phyloP scores from a whole-genome alignment of 441 rosid genomes.

The Populus hybrid region DNA sequence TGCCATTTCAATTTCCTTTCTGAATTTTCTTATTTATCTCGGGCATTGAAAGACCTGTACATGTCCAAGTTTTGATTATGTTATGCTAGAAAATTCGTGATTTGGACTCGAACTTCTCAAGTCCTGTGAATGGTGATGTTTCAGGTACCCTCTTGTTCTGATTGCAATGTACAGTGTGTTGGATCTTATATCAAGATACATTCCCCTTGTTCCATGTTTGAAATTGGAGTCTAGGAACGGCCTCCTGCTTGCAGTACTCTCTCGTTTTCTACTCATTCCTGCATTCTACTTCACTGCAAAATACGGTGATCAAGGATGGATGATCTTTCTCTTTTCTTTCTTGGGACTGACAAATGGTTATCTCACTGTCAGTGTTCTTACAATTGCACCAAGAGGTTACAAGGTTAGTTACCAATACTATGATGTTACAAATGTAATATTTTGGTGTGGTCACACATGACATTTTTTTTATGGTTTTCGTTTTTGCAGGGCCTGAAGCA shows the following conservation, averaged over 20 bases:
- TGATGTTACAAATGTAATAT: no score
- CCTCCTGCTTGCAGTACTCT: constrained; percentile 37
- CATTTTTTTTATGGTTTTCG: neutral
- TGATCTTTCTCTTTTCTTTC: constrained; percentile 66
- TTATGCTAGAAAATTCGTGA: no score
- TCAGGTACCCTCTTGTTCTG: constrained; percentile 68
- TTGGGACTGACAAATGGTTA: constrained; percentile 78
- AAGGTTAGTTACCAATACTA: no score
- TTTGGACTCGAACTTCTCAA: neutral
- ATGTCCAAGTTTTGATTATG: no score
- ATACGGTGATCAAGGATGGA: constrained; percentile 87
- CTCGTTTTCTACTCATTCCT: constrained; percentile 62
- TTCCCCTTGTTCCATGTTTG: constrained; percentile 50
- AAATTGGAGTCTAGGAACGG: constrained; percentile 67
- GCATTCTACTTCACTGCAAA: constrained; percentile 87
- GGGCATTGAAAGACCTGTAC: no score
- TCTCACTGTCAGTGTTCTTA: constrained; percentile 73
- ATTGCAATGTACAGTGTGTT: constrained; percentile 56
- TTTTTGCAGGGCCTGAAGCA: constrained; percentile 74
- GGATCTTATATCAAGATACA: constrained; percentile 67
- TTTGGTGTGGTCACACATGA: neutral
- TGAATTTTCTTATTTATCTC: no score
- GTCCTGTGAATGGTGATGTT: neutral
- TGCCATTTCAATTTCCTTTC: no score
- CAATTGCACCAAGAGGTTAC: constrained; percentile 46